phyloP scores from a whole-genome alignment of 441 rosid species.

The Bruguiera hainesii region DNA sequence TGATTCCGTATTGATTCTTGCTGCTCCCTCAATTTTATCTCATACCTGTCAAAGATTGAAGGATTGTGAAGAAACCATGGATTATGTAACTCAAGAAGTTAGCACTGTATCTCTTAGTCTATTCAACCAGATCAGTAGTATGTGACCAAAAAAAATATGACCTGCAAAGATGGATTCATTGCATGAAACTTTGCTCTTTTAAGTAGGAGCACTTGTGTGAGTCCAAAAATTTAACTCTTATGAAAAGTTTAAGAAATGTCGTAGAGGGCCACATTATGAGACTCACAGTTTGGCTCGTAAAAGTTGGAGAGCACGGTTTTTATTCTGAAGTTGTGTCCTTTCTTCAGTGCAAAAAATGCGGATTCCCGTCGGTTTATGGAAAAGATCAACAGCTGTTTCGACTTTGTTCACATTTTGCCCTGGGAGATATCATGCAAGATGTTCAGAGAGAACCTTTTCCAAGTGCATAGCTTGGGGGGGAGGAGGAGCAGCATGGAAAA shows the following conservation, averaged over 20 bases:
- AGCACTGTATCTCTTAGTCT: not conserved
- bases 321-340: slow-evolving; percentile 80
- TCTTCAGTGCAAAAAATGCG: slow-evolving; percentile 96
- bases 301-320: slow-evolving; percentile 74
- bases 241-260: not conserved
- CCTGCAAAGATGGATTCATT: not conserved
- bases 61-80: slow-evolving; percentile 15
- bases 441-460: slow-evolving; percentile 1
- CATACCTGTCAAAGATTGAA: slow-evolving; percentile 52
- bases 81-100: not conserved
- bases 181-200: not conserved
- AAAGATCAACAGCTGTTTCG: slow-evolving; percentile 91
- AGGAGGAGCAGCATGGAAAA: not conserved
- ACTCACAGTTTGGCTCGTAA: slow-evolving; percentile 89
- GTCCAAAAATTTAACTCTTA: slow-evolving; percentile 1
- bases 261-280: not conserved
- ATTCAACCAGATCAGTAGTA: not conserved
- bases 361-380: slow-evolving; percentile 91
- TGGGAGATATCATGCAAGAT: slow-evolving; percentile 32
- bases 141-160: not conserved
- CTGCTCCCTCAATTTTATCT: slow-evolving; percentile 90
- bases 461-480: not conserved
- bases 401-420: slow-evolving; percentile 98
- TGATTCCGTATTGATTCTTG: slow-evolving; percentile 70
- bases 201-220: not conserved